These are phyloP conservation scores for Cutaneotrichosporon sp. DNA, from an alignment of 1,284 basidiomycete species.

Conservation along the genomic window DNA sequence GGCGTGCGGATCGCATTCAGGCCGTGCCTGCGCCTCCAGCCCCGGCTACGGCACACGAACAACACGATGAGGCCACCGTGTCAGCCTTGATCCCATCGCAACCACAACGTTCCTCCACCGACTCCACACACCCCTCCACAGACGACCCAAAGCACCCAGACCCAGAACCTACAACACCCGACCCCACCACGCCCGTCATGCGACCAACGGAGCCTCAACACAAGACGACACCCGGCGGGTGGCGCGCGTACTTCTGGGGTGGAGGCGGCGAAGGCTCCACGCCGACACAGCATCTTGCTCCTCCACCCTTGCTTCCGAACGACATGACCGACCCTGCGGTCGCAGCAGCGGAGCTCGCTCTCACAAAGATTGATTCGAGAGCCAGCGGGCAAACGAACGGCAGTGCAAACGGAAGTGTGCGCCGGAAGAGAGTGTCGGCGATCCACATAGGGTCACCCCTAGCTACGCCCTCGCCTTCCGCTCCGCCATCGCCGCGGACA, in stretches of 20 bases:
- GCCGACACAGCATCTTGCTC: neutral
- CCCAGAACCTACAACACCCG: neutral
- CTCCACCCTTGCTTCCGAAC: neutral
- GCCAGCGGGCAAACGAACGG: neutral
- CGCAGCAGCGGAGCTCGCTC: neutral
- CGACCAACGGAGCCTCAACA: neutral
- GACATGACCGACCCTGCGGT: neutral
- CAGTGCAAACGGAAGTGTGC: constrained; percentile 1
- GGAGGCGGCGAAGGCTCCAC: constrained; percentile 7
- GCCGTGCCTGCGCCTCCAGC: neutral
- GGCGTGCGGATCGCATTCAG: neutral
- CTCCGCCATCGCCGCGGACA: neutral
- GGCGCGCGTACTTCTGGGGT: constrained; percentile 15
- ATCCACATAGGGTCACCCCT: neutral
- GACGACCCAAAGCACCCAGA: neutral
- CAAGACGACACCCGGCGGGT: constrained; percentile 3
- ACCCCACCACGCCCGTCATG: neutral
- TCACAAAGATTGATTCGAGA: neutral
- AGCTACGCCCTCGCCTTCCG: neutral
- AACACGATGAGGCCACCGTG: neutral
- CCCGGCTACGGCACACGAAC: neutral
- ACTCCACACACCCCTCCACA: neutral
- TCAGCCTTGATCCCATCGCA: constrained; percentile 2
- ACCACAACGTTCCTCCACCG: constrained; percentile 1
- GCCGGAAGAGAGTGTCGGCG: constrained; percentile 12